phyloP scores from a whole-genome alignment of 2,329 filamentous ascomycete genomes.

The Diaporthe vexans region DNA sequence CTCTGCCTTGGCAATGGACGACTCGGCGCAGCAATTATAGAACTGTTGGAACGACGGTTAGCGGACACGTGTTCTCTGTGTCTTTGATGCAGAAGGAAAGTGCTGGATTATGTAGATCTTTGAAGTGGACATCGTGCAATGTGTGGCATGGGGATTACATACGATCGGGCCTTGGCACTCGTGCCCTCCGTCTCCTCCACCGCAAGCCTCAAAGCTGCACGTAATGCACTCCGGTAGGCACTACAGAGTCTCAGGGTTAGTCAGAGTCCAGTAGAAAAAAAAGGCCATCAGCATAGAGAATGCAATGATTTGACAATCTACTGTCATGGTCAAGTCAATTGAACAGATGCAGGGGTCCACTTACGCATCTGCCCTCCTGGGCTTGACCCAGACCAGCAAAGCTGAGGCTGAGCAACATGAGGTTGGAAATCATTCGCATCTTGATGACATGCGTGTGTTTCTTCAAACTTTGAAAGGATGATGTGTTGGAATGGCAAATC shows the following conservation, averaged over 20 bases:
- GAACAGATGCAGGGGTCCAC: neutral
- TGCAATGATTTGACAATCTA: neutral
- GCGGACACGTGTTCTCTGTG: accelerated
- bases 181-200: neutral
- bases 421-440: neutral
- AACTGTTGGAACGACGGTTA: neutral
- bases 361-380: neutral
- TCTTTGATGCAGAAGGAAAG: too few species aligned
- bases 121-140: neutral
- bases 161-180: neutral
- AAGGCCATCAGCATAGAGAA: too few species aligned
- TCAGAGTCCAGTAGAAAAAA: neutral
- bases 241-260: neutral
- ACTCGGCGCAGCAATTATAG: neutral
- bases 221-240: neutral
- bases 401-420: neutral
- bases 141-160: too few species aligned
- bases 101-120: too few species aligned
- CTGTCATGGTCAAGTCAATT: neutral
- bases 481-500: accelerated
- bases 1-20: neutral
- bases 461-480: accelerated
- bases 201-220: neutral
- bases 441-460: neutral
- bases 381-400: neutral